phyloP scores from a whole-genome alignment of 305 asterid genomes.

The Lippia alba region DNA sequence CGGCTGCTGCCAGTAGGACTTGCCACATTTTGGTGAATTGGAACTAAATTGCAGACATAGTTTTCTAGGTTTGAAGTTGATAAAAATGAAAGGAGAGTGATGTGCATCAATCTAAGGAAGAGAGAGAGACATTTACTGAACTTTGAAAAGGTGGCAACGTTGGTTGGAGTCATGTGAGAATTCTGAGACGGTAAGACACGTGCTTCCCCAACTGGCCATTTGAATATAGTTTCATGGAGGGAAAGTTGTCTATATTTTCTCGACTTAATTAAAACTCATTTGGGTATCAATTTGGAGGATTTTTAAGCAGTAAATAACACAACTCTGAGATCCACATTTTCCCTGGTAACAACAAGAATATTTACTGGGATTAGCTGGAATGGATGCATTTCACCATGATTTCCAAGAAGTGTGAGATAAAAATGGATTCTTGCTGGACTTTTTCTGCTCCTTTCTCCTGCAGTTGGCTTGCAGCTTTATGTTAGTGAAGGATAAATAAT shows the following conservation, averaged over 20 bases:
- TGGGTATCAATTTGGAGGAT: not conserved
- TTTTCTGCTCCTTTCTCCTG: too few species aligned
- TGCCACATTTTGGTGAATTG: conserved; percentile 66
- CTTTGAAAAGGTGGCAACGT: conserved; percentile 32
- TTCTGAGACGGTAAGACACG: conserved; percentile 5
- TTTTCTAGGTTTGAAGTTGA: not conserved
- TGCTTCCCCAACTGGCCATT: conserved; percentile 37
- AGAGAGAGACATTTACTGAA: conserved; percentile 25
- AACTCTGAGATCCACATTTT: not conserved
- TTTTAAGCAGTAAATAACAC: not conserved
- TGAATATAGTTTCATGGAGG: conserved; percentile 21
- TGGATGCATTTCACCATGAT: too few species aligned
- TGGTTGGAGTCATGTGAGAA: conserved; percentile 33
- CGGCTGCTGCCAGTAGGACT: conserved; percentile 31
- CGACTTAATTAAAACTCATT: too few species aligned
- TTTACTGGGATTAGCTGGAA: conserved; percentile 76
- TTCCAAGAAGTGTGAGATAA: too few species aligned
- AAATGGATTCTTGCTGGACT: too few species aligned
- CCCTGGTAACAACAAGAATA: conserved; percentile 52
- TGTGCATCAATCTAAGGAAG: conserved; percentile 10
- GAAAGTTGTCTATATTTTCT: not conserved
- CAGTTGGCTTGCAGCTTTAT: too few species aligned
- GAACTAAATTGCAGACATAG: conserved; percentile 12
- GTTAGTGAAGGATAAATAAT: too few species aligned
- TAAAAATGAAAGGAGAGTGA: not conserved